Base-by-base conservation (phyloP, 1,139 yeast species). In the Debaryomyces nepalensis region DNA sequence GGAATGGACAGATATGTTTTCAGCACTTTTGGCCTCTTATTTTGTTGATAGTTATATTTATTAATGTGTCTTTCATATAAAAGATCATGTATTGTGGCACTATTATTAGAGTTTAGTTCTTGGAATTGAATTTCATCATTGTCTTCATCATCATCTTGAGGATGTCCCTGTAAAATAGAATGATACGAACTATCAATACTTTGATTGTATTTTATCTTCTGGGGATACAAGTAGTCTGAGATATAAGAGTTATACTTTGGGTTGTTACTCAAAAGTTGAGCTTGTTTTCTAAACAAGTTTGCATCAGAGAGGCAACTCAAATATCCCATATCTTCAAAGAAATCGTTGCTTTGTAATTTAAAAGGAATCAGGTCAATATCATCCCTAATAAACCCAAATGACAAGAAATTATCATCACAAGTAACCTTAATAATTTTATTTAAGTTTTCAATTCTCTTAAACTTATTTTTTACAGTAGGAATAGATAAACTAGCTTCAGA, bases 351-450 rank as follows among this genome's bases (percentile, higher is more conserved):
- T 5, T 62, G 60, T 9, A 82, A 54, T 38, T 73, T 59, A 23
- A 81, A 64, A 0, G 87, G 86, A 3, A 84, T 56, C 15, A 65
- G 54, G 47, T 79, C 83, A 10, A 75, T 60, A 40, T 86, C 95
- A 50, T 83, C 85, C 50, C 87, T 73, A 6, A 88, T 65, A 38
- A 85, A 80, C 1, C 82, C 84, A 67, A 87, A 88, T 0, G 89
- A 82, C 0, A 80, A 68, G 57, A 87, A 87, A 12, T 70, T 63
- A 1, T 83, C 74, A 58, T 88, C 91, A 53, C 93, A 82, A 1
- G 76, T 61, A 1, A 89, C 95, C 33, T 70, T 67, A 2, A 73
- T 75, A 5, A 81, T 71, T 39, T 77, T 75, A 42, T 83, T 82
- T 14, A 85, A 52, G 35, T 68, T 64, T 14, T 79, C 78, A 2